These are phyloP conservation scores for Chloris gayana DNA, from an alignment of 176 grass and related monocot genomes.

Conservation along the genomic window DNA sequence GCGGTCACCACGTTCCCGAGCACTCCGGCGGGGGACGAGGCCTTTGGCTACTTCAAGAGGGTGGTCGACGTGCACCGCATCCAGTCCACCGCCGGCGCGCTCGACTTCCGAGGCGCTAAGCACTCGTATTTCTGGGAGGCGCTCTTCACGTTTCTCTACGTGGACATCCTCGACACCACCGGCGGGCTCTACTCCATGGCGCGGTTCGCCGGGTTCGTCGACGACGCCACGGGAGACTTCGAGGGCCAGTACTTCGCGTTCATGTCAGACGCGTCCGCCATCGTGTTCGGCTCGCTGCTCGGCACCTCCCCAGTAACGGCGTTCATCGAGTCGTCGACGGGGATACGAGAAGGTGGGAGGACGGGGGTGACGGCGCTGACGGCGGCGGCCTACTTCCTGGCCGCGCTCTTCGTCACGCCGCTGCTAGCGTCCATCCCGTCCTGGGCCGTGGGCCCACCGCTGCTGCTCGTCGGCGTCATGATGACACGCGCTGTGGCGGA, in stretches of 20 bases:
- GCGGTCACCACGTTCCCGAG: constrained; percentile 65
- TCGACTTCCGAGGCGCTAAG: constrained; percentile 54
- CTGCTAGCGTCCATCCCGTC: constrained; percentile 77
- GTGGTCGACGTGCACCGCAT: constrained; percentile 73
- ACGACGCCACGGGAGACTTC: constrained; percentile 68
- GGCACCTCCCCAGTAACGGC: constrained; percentile 79
- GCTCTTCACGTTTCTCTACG: constrained; percentile 81
- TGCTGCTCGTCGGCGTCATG: constrained; percentile 77
- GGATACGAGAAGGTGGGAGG: constrained; percentile 73
- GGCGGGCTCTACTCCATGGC: constrained; percentile 83
- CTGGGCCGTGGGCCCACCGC: constrained; percentile 79
- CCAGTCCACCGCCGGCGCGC: constrained; percentile 61
- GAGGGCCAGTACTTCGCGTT: constrained; percentile 91
- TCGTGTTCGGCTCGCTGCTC: constrained; percentile 68
- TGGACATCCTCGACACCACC: constrained; percentile 84
- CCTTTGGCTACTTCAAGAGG: constrained; percentile 68
- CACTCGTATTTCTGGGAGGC: constrained; percentile 75
- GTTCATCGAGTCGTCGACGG: constrained; percentile 83
- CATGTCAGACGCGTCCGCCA: constrained; percentile 86
- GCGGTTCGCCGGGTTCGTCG: constrained; percentile 76
- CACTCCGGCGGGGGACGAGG: constrained; percentile 61
- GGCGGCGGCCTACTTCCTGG: constrained; percentile 55
- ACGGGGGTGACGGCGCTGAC: constrained; percentile 77
- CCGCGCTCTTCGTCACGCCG: constrained; percentile 74
- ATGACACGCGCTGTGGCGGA: constrained; percentile 88